Base-by-base conservation (phyloP, 352 stramenopile genomes). In the Phytophthora tubulina region DNA sequence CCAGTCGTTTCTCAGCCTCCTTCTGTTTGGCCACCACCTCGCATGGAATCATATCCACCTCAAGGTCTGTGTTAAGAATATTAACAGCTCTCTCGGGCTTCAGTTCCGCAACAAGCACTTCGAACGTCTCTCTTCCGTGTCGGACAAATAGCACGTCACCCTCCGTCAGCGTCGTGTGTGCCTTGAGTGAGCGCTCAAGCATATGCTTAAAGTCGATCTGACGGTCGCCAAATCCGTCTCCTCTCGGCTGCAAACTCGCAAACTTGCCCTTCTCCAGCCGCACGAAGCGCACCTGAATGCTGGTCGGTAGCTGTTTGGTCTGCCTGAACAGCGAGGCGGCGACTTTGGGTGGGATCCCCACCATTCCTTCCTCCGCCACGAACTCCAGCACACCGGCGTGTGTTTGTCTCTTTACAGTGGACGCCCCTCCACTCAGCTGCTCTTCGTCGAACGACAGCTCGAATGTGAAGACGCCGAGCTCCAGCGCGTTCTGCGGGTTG, bases 351-450 rank as follows among this genome's bases (percentile, higher is more conserved):
- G 90, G 89, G 13, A 97, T 53, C 17, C 85, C 89, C 35, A 95
- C 84, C 0, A 79, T 91, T 15, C 85, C 88, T 72, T 97, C 88
- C 1, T 84, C 82, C 4, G 88, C 90, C 30, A 89, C 79, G 60
- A 97, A 96, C 57, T 95, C 86, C 1, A 94, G 59, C 27, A 97
- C 89, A 11, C 90, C 89, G 0, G 84, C 84, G 63, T 96, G 86
- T 2, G 89, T 96, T 50, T 74, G 78, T 44, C 54, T 68, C 55
- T 30, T 50, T 11, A 30, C 2, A 61, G 13, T 46, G 6, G 5
- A 54, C 11, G 27, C n/a, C 21, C 52, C 57, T 49, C 33, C 45
- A 27, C 14, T 21, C 13, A n/a, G 13, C 5, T 54, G 17, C 2
- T 64, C 49, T 2, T 72, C 59, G 10, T 53, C 27, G 14, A 77